Evolutionary conservation across 768 basidiomycete species (phyloP), one percentile per base, ranked within the genome.

Genomic region (Suillus decipiens): DNA sequence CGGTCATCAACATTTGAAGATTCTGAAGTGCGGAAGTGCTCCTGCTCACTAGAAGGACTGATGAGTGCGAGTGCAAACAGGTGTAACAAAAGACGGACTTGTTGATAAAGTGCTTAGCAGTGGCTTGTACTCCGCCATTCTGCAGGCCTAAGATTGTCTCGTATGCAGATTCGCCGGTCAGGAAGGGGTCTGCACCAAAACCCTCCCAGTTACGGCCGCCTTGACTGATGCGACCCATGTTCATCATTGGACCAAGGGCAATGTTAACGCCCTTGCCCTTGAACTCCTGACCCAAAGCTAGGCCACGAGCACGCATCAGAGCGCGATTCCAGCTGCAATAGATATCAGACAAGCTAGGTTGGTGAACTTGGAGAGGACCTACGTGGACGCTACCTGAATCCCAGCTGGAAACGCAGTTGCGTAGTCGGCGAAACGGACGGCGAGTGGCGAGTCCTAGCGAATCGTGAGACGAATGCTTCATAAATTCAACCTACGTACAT

Each of bases 1-100:
- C 89, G 78, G 71, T 95, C 93, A 68, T 93, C 89, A 2, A 95
- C 84, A 65, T 92, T 84, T 0, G 89, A 90, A 59, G 81, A 83
- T 58, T 79, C 77, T 61, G 75, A 67, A 0, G 82, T 85, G 4
- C 89, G 80, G 64, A 79, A 78, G 67, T 86, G 82, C 69, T 90
- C 89, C 75, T 90, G 89, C 72, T 90, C 89, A 69, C 87, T 90
- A 62, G 39, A 5, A 10, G 12, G 17, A 28, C 34, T 31, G n/a
- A 36, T 61, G 17, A 61, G 48, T 3, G 78, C 85, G 37, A 53
- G n/a, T 24, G n/a, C 14, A 41, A 28, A 33, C 15, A 9, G 9
- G 39, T 5, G n/a, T 31, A 22, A 17, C 22, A 37, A 8, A 39
- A 19, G n/a, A 42, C 60, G 2, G 60, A 88, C 87, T 89, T 89